Evolutionary conservation across 495 filamentous ascomycete genomes (phyloP), one percentile per base, ranked within the genome.

Genomic region (Hypoxylon cercidicola): DNA sequence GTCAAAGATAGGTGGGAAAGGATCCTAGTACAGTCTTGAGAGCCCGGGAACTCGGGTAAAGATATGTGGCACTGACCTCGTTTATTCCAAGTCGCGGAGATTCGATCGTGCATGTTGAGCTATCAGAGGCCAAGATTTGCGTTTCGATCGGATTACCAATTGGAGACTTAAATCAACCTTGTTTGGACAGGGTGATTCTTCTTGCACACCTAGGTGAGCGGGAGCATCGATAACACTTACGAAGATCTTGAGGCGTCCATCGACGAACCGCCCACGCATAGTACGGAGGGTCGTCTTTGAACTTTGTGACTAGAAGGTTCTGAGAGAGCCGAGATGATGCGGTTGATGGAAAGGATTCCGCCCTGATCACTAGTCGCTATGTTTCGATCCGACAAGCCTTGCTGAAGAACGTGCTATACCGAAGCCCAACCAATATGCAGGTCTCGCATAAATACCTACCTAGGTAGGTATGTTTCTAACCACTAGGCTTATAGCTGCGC

Each of bases 11-110:
- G 49, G 55, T 34, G 45, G 53, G 32, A 28, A 50, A 51, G 32
- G 21, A 37, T 23, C 25, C 20, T 39, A 34, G 44, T 47, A 43
- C 23, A 34, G 44, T 56, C 16, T 57, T 28, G 45, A 68, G 55
- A 21, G 45, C 55, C 65, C 65, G 50, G 60, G 60, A 60, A 63
- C 40, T 68, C 64, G 64, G 64, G 53, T 68, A 62, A 59, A 40
- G 43, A 51, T 61, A 51, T 57, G 35, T 40, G 19, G 48, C 57
- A 47, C 58, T 23, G 19, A 34, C 48, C 37, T 62, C 47, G 8
- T 55, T 48, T 63, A 63, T 52, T 52, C 18, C 4, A 57, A 32
- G n/a, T 43, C 43, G 53, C 54, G 49, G 44, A 32, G 44, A 32
- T 46, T 62, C 13, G 28, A 46, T 59, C 50, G 39, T 68, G 60